These are phyloP conservation scores for Mercurialis annua DNA, from an alignment of 345 rosid genomes.

Conservation along the genomic window DNA sequence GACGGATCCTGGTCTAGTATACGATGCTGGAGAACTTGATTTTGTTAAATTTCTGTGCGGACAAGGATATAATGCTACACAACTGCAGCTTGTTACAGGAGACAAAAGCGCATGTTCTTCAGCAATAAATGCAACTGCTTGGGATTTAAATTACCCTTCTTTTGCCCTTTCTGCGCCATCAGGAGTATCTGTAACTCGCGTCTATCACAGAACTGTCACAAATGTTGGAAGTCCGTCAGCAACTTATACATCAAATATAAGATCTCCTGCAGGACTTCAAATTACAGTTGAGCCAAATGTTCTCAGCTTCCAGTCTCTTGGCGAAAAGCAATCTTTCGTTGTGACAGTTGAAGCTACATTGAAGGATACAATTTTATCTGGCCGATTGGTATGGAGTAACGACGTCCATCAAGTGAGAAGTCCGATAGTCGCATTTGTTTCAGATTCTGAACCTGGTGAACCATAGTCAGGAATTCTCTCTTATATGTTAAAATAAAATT, in stretches of 20 bases:
- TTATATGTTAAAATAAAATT: no score
- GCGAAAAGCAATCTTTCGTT: conserved; percentile 25
- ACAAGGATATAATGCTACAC: conserved; percentile 26
- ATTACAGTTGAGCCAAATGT: conserved; percentile 5
- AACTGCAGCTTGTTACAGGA: conserved; percentile 25
- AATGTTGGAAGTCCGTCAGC: conserved; percentile 37
- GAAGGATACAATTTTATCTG: conserved; percentile 12
- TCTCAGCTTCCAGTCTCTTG: conserved; percentile 4
- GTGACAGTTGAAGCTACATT: conserved; percentile 22
- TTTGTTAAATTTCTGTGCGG: conserved; percentile 42
- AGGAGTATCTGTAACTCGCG: background rate
- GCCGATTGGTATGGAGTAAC: conserved; percentile 37
- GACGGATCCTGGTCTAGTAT: conserved; percentile 33
- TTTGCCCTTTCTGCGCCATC: conserved; percentile 20
- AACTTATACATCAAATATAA: conserved; percentile 22
- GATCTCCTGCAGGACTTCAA: conserved; percentile 7
- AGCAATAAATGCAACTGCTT: conserved; percentile 21
- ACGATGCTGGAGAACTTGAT: conserved; percentile 42
- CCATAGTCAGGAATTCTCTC: no score
- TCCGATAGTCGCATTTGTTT: conserved; percentile 28
- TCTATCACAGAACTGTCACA: conserved; percentile 35
- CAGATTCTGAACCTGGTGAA: no score
- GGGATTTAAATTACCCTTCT: conserved; percentile 50
- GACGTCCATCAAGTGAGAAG: conserved; percentile 39
- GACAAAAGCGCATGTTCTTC: conserved; percentile 25